A percentile compares a stretch with the other conserved stretches of the same genome.
These are phyloP conservation scores for Cyamopsis tetragonoloba DNA, from an alignment of 306 rosid genomes.

Conservation along the genomic window DNA sequence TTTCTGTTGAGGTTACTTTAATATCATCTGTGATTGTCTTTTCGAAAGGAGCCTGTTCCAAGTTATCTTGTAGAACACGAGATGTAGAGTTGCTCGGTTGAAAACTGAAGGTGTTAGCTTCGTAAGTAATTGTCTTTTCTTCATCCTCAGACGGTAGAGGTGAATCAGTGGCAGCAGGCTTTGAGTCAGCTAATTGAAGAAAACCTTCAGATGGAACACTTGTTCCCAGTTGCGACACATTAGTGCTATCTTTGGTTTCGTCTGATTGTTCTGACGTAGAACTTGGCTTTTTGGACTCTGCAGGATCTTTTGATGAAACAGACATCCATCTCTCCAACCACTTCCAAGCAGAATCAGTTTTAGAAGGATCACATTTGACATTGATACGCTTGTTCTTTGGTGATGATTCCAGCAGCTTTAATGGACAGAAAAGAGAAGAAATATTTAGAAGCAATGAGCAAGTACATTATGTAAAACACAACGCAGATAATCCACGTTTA, in stretches of 20 bases:
- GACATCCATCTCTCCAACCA: conserved; percentile 99
- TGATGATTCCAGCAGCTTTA: conserved; percentile 72
- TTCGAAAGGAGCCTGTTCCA: conserved; percentile 47
- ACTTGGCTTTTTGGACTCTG: conserved; percentile 32
- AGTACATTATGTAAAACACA: no score
- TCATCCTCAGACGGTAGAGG: conserved; percentile 51
- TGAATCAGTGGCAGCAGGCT: conserved; percentile 33
- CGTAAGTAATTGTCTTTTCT: conserved; percentile 44
- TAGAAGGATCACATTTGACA: conserved; percentile 77
- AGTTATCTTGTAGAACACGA: conserved; percentile 27
- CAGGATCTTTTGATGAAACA: conserved; percentile 43
- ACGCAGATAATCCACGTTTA: conserved; percentile 10
- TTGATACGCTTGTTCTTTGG: conserved; percentile 63
- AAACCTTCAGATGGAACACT: conserved; percentile 35
- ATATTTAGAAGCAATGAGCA: no score
- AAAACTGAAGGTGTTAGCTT: conserved; percentile 42
- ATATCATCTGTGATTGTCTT: conserved; percentile 33
- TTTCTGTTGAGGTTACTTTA: conserved; percentile 31
- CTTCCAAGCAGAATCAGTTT: conserved; percentile 85
- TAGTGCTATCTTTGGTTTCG: conserved; percentile 26
- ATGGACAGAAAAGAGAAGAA: background rate
- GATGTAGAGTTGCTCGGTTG: conserved; percentile 39
- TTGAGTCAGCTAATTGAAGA: conserved; percentile 40
- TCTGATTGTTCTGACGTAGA: conserved; percentile 36
- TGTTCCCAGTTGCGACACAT: conserved; percentile 35